Evolutionary conservation across 2,329 filamentous ascomycete genomes (phyloP).

Genomic region (Tolypocladium sp.): DNA sequence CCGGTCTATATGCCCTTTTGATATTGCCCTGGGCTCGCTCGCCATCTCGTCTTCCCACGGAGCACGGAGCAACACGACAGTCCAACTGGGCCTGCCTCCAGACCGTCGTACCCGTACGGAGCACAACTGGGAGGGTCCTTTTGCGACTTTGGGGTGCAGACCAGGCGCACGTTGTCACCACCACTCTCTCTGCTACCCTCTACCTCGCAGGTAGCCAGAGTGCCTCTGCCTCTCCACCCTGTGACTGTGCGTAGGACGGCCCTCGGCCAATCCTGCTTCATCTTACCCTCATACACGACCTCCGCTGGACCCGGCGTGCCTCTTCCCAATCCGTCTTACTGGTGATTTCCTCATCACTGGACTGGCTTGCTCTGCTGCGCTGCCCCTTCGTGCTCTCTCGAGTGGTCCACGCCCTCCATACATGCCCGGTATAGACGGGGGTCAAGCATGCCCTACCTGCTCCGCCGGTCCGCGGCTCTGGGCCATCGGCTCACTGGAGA

Average conservation of each 20-base stretch:
- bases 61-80: background rate
- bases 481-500: background rate
- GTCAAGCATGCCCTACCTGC: background rate
- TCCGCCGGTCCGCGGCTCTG: conserved; percentile 3
- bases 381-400: background rate
- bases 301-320: background rate
- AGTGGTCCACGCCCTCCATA: background rate
- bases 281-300: background rate
- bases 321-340: background rate
- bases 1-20: background rate
- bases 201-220: background rate
- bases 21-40: background rate
- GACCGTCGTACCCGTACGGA: background rate
- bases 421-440: background rate
- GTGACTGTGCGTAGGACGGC: background rate
- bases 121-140: background rate
- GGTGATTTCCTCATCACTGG: background rate
- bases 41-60: background rate
- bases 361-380: background rate
- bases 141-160: background rate
- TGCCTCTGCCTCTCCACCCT: background rate
- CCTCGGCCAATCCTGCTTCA: background rate
- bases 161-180: background rate
- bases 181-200: background rate
- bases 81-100: background rate